A percentile compares a stretch with the other conserved stretches of the same genome.
phyloP scores from a whole-genome alignment of 192 early-diverging fungal genomes.

The Lobosporangium transversale region DNA sequence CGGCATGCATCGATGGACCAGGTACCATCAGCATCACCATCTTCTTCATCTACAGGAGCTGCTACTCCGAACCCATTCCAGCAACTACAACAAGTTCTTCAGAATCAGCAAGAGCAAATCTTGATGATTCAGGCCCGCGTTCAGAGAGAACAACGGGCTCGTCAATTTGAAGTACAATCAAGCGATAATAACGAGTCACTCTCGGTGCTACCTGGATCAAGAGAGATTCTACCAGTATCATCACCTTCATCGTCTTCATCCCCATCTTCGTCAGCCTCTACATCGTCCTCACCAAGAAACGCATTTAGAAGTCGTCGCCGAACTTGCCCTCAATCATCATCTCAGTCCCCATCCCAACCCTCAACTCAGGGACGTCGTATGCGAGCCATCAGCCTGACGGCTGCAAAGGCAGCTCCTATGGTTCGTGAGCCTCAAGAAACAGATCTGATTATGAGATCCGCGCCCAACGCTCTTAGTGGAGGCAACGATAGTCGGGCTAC shows the following conservation, averaged over 20 bases:
- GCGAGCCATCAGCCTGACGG: not conserved
- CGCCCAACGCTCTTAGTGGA: too few relatives aligned
- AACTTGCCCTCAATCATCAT: not conserved
- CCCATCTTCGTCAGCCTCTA: not conserved
- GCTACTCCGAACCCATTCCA: conserved; percentile 1
- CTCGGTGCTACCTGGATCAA: not conserved
- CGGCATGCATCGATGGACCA: conserved; percentile 2
- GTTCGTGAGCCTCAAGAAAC: not conserved
- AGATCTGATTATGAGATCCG: conserved; percentile 11
- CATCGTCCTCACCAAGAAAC: not conserved
- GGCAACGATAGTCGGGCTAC: too few relatives aligned
- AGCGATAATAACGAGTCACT: not conserved
- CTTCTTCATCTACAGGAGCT: not conserved
- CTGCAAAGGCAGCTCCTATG: not conserved
- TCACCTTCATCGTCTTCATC: conserved; percentile 2
- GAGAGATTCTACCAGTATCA: not conserved
- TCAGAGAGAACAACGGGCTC: conserved; percentile 14
- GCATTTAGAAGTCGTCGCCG: not conserved
- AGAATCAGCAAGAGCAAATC: conserved; percentile 15
- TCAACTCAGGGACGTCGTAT: not conserved
- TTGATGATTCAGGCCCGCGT: conserved; percentile 7
- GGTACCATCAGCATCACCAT: not conserved
- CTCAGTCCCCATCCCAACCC: not conserved
- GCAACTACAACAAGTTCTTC: conserved; percentile 22
- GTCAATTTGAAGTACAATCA: conserved; percentile 16